Base-by-base conservation (phyloP, 768 basidiomycete genomes). In the Kwoniella pini region DNA sequence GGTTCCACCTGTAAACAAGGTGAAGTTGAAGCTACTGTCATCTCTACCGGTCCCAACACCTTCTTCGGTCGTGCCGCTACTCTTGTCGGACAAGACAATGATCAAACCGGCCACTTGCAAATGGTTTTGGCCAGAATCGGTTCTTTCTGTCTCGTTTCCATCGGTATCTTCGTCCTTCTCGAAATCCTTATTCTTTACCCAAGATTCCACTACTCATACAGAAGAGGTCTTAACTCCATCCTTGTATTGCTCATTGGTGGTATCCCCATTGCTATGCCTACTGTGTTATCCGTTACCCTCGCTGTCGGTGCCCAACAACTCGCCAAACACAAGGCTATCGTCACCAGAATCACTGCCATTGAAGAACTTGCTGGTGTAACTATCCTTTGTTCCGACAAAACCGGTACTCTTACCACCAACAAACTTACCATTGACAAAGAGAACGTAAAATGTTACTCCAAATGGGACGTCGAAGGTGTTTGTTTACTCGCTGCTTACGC, bases 231-330 rank as follows among this genome's bases (percentile, higher is more conserved):
- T 70, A 87, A 98, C 85, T 89, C 93, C 83, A 93, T 97, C 81
- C 86, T 98, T 31, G 95, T 97, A 67, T 90, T 98, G 79, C 85
- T 98, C 85, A 98, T 98, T 81, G 95, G 95, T 84, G 95, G 95
- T 83, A 98, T 98, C 77, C 95, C 95, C 74, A 98, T 97, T 81
- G 95, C 95, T 78, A 98, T 98, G 95, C 95, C 95, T 69, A 98
- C 95, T 62, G 94, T 97, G 67, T 81, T 98, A 62, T 96, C 93
- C 57, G 95, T 97, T 81, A 97, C 95, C 21, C 91, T 97, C 76
- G 95, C 95, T 54, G 94, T 98, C 77, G 95, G 95, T 81, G 95
- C 95, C 39, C 93, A 96, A 81, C 95, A 98, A 78, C 87, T 98
- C 68, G 94, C 95, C 73, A 94, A 94, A 84, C 91, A 97, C 85